Base-by-base conservation (phyloP, 176 grass and related monocot genomes). In the Oryza glaberrima region DNA sequence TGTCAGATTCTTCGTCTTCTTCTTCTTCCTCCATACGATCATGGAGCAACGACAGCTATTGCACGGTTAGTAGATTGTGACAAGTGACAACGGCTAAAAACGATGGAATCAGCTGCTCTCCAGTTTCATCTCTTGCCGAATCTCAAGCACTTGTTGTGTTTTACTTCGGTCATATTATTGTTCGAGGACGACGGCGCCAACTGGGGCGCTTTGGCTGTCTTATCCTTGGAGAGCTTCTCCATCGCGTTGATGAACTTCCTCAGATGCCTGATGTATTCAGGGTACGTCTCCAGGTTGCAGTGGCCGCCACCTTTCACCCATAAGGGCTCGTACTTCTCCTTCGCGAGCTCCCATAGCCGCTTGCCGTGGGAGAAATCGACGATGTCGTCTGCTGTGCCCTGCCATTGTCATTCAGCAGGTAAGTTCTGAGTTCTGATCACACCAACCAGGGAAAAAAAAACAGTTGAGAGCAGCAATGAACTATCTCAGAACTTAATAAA, bases 291-390 rank as follows among this genome's bases (percentile, higher is more conserved):
- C 78, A 98, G 83, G 69, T 98, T 98, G 86, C 96, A 98, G 70
- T 98, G 96, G 4, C 93, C 93, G 0, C 96, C 96, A 25, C 96
- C 96, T 52, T 93, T 95, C 11, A 98, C 26, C 96, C 96, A 98
- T 6, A 98, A 76, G 2, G 96, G 96, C 36, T 98, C 96, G 46
- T 94, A 96, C 77, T 98, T 98, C 45, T 95, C 96, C 72, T 95
- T 98, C 0, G 96, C 79, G 13, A 98, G 86, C 85, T 95, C 96
- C 88, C 94, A 92, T 41, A 98, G 82, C 17, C 91, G 93, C 82
- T 98, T 98, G 63, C 96, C 96, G 0, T 98, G 93, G 5, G 91
- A 92, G 82, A 90, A 98, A 52, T 98, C 91, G 0, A 98, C 96
- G 6, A 96, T 95, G 47, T 94, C 96, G 56, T 98, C 96, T 6